Evolutionary conservation across 768 basidiomycete genomes (phyloP).

Genomic region (Lepiota venenata): DNA sequence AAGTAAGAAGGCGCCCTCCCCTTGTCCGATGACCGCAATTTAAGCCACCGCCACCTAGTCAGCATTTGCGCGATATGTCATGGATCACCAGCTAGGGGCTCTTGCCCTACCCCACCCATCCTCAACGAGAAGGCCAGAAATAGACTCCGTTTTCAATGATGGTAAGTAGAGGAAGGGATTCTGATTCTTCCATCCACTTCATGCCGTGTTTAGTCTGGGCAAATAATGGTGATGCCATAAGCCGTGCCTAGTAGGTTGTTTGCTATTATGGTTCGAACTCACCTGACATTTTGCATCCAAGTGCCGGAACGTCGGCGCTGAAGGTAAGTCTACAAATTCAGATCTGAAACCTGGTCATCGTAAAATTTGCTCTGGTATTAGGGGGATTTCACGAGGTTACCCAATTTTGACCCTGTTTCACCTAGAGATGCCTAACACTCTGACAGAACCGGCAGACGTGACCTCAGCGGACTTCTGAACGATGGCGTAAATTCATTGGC

Average conservation of each 20-base stretch:
- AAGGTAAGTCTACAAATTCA: slow-evolving; percentile 53
- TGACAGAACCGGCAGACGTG: slow-evolving; percentile 89
- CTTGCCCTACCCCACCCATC: slow-evolving; percentile 61
- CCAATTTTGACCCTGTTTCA: slow-evolving; percentile 2
- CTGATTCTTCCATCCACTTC: background rate
- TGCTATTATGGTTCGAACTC: background rate
- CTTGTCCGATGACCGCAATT: background rate
- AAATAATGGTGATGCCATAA: slow-evolving; percentile 96
- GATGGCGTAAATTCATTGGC: slow-evolving; percentile 95
- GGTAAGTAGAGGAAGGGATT: slow-evolving; percentile 35
- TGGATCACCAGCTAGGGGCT: slow-evolving; percentile 72
- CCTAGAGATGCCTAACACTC: slow-evolving; percentile 1
- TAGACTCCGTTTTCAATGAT: slow-evolving; percentile 78
- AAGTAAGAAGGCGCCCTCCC: slow-evolving; percentile 41
- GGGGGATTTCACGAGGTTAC: slow-evolving; percentile 85
- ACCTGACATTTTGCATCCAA: slow-evolving; percentile 24
- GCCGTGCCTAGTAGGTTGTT: slow-evolving; percentile 71
- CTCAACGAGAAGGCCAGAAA: slow-evolving; percentile 50
- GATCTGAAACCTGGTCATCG: slow-evolving; percentile 8
- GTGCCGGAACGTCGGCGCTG: slow-evolving; percentile 93
- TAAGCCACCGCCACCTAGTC: slow-evolving; percentile 47
- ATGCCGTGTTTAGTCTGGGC: slow-evolving; percentile 75
- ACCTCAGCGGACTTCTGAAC: slow-evolving; percentile 86
- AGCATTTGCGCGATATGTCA: slow-evolving; percentile 83
- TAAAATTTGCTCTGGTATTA: slow-evolving; percentile 22